These are phyloP conservation scores for Ceriops decandra DNA, from an alignment of 345 rosid genomes.

Conservation along the genomic window DNA sequence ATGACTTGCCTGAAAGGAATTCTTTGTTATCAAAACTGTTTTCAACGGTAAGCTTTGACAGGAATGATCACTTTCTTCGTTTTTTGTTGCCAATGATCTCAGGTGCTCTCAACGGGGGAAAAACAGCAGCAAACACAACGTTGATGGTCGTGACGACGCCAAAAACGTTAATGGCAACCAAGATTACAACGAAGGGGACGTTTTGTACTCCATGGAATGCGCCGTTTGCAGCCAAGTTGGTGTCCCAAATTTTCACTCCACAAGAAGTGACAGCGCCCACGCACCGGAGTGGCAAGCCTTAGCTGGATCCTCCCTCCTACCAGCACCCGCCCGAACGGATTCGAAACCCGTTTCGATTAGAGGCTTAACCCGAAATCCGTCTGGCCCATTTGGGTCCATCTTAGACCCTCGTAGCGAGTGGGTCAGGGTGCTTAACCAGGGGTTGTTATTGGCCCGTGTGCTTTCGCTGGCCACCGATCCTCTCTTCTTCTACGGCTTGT, in stretches of 20 bases:
- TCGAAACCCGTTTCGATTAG: not conserved
- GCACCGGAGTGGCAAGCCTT: slow-evolving; percentile 43
- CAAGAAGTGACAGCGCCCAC: slow-evolving; percentile 31
- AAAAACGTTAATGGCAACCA: too few relatives aligned
- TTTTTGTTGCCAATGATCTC: too few relatives aligned
- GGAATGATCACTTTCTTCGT: too few relatives aligned
- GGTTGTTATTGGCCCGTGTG: slow-evolving; percentile 46
- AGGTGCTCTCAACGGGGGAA: too few relatives aligned
- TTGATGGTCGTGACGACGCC: too few relatives aligned
- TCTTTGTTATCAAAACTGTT: too few relatives aligned
- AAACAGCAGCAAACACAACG: too few relatives aligned
- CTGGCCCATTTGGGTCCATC: slow-evolving; percentile 21
- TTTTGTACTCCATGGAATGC: slow-evolving; percentile 20
- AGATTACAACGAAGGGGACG: not conserved
- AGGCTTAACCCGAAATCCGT: not conserved
- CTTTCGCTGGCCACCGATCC: slow-evolving; percentile 56
- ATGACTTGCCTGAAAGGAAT: too few relatives aligned
- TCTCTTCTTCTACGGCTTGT: slow-evolving; percentile 46
- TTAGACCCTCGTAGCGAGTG: slow-evolving; percentile 60
- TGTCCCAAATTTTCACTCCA: slow-evolving; percentile 45
- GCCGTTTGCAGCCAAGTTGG: slow-evolving; percentile 35
- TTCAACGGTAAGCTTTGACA: too few relatives aligned
- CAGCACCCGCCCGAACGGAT: slow-evolving; percentile 10
- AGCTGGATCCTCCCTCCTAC: slow-evolving; percentile 40
- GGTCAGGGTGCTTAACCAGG: slow-evolving; percentile 48